Conservation (phyloP, 2,329 filamentous ascomycete species). For the Berkeleyomyces basicola region DNA sequence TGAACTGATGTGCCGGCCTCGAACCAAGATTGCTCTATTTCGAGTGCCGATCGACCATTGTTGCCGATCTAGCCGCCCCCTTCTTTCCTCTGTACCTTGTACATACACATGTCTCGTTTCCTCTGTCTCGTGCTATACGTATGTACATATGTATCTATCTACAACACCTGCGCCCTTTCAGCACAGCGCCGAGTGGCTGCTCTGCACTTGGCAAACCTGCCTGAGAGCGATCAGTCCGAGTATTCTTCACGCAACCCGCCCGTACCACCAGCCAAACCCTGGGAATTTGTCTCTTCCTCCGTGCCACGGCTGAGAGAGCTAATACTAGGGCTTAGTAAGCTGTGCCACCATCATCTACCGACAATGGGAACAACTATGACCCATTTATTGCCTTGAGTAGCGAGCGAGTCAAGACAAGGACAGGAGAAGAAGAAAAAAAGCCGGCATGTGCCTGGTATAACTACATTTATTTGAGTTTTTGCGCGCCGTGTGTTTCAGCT, state of each 20-base stretch:
- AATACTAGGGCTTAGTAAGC: neutral
- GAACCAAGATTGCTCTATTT: neutral
- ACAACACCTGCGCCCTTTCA: neutral
- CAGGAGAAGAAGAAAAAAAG: too few species aligned
- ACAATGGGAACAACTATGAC: neutral
- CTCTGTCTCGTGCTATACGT: neutral
- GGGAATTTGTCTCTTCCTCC: neutral
- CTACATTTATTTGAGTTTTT: neutral
- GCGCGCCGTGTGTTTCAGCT: neutral
- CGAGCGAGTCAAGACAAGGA: neutral
- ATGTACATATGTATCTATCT: neutral
- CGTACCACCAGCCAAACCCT: neutral
- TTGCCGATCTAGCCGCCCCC: neutral
- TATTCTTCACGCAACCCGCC: neutral
- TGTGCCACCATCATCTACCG: neutral
- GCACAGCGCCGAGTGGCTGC: neutral
- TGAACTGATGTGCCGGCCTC: neutral
- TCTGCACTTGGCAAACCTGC: neutral
- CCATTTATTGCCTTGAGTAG: neutral
- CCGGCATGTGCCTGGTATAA: too few species aligned
- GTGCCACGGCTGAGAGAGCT: neutral
- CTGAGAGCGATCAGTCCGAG: neutral
- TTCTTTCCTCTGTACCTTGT: neutral
- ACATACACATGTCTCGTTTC: neutral
- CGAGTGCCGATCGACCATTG: neutral